phyloP scores from a whole-genome alignment of 768 basidiomycete genomes.

The Podaxis sp. region DNA sequence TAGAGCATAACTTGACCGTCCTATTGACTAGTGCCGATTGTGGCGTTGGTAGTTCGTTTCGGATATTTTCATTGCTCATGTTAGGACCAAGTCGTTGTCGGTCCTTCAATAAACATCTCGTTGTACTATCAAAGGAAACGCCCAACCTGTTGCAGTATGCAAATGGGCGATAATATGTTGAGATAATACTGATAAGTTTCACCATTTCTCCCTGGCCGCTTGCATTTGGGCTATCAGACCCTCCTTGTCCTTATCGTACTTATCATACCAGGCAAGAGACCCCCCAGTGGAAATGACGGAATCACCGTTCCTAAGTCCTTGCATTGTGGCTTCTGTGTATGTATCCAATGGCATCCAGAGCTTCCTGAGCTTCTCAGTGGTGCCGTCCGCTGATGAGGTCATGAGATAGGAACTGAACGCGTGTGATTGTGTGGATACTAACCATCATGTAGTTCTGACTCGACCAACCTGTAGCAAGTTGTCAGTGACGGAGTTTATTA shows the following conservation, averaged over 20 bases:
- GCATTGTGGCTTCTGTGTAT: slow-evolving; percentile 33
- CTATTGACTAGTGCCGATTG: no score
- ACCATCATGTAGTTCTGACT: slow-evolving; percentile 60
- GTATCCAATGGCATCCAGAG: slow-evolving; percentile 48
- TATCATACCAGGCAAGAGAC: slow-evolving; percentile 21
- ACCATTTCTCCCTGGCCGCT: slow-evolving; percentile 13
- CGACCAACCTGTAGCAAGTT: slow-evolving; percentile 39
- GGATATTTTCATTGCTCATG: no score
- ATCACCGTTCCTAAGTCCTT: slow-evolving; percentile 23
- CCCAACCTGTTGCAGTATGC: neutral
- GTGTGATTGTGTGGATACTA: slow-evolving; percentile 16
- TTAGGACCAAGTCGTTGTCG: no score
- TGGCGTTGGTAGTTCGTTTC: no score
- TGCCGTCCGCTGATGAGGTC: slow-evolving; percentile 40
- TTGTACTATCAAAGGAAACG: neutral
- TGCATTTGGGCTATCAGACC: slow-evolving; percentile 13
- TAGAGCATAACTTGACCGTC: no score
- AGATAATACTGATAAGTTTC: neutral
- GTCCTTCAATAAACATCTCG: neutral
- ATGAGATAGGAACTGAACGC: neutral
- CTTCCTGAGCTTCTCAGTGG: slow-evolving; percentile 39
- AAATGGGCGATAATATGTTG: neutral
- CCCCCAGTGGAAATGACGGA: slow-evolving; percentile 21
- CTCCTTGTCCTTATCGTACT: slow-evolving; percentile 28
- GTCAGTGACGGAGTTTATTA: neutral